phyloP scores from a whole-genome alignment of 768 basidiomycete species.

The Rhizopogon rudus region DNA sequence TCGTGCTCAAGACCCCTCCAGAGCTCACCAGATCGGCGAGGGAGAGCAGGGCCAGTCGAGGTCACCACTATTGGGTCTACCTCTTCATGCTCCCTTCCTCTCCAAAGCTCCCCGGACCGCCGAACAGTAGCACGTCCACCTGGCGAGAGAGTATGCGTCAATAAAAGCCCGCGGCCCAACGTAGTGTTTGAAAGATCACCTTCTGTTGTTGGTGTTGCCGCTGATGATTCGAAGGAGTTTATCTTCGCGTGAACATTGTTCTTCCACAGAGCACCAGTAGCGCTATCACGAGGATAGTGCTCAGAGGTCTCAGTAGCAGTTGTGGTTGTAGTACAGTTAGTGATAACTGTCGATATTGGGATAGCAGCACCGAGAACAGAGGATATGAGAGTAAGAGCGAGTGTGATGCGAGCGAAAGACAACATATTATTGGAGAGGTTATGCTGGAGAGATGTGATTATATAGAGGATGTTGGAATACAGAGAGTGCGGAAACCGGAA shows the following conservation, averaged over 20 bases:
- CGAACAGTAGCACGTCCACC: background rate
- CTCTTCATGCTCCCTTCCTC: background rate
- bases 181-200: too few relatives aligned
- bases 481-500: background rate
- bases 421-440: background rate
- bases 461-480: background rate
- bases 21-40: background rate
- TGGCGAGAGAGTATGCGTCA: background rate
- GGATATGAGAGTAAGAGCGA: constrained; percentile 5
- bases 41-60: too few relatives aligned
- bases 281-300: too few relatives aligned
- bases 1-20: background rate
- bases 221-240: too few relatives aligned
- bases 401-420: background rate
- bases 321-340: too few relatives aligned
- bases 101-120: background rate
- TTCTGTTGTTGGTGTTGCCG: too few relatives aligned
- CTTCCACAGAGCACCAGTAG: too few relatives aligned
- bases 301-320: too few relatives aligned
- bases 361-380: constrained; percentile 11
- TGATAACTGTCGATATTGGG: background rate
- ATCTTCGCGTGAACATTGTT: too few relatives aligned
- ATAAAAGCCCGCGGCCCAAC: background rate
- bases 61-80: too few relatives aligned
- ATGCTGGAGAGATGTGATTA: background rate